phyloP scores from a whole-genome alignment of 2,329 filamentous ascomycete species.

The Daldinia sp. region DNA sequence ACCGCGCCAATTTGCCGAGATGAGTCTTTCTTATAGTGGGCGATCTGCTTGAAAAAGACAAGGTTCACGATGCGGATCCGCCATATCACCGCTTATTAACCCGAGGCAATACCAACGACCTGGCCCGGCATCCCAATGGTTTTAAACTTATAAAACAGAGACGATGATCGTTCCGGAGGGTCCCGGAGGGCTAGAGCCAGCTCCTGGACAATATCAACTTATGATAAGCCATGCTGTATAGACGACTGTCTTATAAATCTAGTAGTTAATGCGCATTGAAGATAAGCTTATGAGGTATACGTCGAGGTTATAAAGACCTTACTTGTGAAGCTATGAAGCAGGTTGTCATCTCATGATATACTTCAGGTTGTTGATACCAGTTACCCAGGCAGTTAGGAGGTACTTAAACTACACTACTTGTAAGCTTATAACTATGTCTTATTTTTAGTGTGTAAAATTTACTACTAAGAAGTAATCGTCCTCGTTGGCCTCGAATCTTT shows the following conservation, averaged over 20 bases:
- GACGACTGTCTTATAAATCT: neutral
- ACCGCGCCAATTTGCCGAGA: constrained; percentile 24
- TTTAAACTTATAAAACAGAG: neutral
- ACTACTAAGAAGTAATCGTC: neutral
- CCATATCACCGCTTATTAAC: constrained; percentile 4
- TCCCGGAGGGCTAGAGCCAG: neutral
- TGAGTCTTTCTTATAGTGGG: neutral
- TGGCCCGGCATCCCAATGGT: neutral
- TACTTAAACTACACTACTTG: neutral
- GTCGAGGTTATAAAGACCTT: neutral
- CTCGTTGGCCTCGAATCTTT: neutral
- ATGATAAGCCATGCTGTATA: neutral
- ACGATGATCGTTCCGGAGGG: neutral
- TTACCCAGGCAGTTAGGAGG: no score
- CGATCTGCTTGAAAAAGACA: neutral
- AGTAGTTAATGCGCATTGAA: neutral
- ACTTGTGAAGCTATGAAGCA: no score
- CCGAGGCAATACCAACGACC: constrained; percentile 1
- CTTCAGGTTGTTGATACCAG: no score
- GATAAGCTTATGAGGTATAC: neutral
- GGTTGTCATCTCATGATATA: no score
- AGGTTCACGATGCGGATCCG: constrained; percentile 1
- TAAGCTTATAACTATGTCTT: neutral
- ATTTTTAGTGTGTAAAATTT: neutral
- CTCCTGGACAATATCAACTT: neutral